Conservation (phyloP, 2,329 filamentous ascomycete genomes). For the Fusarium subtropicale region DNA sequence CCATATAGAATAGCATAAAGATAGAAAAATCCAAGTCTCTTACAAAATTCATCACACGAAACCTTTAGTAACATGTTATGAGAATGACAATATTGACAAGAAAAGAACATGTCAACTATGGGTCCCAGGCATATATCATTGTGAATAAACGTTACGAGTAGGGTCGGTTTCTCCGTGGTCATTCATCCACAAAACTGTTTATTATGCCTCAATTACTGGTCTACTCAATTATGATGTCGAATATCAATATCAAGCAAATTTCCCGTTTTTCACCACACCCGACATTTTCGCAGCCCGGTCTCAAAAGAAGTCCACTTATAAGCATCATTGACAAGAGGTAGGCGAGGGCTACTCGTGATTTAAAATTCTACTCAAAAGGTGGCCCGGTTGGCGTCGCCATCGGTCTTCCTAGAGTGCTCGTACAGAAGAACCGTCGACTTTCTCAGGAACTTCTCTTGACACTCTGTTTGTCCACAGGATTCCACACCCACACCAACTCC, state of each 20-base stretch:
- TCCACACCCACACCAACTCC: neutral
- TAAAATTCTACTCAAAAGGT: slow-evolving; percentile 5
- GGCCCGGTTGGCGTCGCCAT: neutral
- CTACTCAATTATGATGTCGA: neutral
- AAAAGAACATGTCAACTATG: neutral
- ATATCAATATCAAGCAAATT: neutral
- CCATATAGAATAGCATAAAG: slow-evolving; percentile 30
- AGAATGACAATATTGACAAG: neutral
- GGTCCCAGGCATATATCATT: neutral
- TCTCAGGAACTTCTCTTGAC: neutral
- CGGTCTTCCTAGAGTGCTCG: neutral
- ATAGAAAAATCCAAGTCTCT: slow-evolving; percentile 29
- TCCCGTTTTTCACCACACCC: neutral
- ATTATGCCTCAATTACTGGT: neutral
- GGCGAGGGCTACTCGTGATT: neutral
- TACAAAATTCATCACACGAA: neutral
- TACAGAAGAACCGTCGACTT: neutral
- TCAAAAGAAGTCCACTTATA: slow-evolving; percentile 6
- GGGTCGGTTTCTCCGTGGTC: neutral
- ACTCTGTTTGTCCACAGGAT: neutral
- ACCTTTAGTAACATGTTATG: neutral
- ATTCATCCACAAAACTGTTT: neutral
- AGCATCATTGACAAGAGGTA: slow-evolving; percentile 2
- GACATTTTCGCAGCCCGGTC: neutral
- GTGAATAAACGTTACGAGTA: neutral